These are phyloP conservation scores for Tetraselmis striata DNA, from an alignment of 139 green algal genomes.

Conservation along the genomic window DNA sequence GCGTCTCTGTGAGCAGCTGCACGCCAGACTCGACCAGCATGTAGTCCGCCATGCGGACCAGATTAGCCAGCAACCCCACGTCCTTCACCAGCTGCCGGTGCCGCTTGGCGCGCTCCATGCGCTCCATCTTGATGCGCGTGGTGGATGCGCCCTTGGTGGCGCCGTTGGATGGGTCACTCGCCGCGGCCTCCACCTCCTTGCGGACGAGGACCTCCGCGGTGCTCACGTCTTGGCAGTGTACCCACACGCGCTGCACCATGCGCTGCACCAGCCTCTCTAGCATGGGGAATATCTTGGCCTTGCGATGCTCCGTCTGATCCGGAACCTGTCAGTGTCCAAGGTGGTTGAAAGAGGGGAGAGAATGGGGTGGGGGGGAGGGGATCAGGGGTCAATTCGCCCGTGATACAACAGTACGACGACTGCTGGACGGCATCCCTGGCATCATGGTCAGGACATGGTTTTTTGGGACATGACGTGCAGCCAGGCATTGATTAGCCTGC, in stretches of 20 bases:
- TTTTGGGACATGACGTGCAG: too few species aligned
- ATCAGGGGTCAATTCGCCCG: too few species aligned
- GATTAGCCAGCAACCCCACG: background rate
- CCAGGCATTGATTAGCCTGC: too few species aligned
- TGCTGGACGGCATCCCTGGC: too few species aligned
- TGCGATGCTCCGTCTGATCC: background rate
- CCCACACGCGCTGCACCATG: background rate
- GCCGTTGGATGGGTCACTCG: conserved; percentile 8
- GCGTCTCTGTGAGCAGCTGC: conserved; percentile 1
- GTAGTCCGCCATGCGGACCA: conserved; percentile 16
- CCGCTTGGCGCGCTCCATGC: conserved; percentile 1
- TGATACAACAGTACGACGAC: too few species aligned
- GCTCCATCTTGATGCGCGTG: conserved; percentile 4
- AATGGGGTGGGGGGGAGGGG: too few species aligned
- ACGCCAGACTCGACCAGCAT: conserved; percentile 10
- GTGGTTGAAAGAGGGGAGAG: too few species aligned
- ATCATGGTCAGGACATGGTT: too few species aligned
- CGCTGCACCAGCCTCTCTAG: background rate
- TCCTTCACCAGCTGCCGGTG: conserved; percentile 7
- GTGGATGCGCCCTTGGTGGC: conserved; percentile 3
- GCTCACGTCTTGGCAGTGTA: conserved; percentile 11
- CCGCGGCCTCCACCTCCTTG: conserved; percentile 27
- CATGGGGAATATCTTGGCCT: background rate
- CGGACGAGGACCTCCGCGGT: conserved; percentile 24
- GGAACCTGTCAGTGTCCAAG: background rate